Evolutionary conservation across 2,329 filamentous ascomycete genomes (phyloP).

Genomic region (Geosmithia putterillii): DNA sequence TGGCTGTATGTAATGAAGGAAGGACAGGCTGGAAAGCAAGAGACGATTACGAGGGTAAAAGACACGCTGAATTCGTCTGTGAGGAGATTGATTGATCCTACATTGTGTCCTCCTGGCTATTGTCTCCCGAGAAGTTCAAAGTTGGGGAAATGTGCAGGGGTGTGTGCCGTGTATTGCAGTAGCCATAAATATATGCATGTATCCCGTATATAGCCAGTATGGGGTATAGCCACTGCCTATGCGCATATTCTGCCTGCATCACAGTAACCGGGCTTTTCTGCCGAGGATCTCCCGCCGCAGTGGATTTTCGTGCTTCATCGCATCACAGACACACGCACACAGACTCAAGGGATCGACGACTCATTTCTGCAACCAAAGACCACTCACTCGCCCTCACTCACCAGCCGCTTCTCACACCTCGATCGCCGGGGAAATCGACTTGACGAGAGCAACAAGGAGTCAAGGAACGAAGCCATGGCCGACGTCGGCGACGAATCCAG

Average conservation of each 20-base stretch:
- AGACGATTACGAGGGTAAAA: neutral
- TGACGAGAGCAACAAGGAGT: neutral
- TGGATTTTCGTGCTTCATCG: neutral
- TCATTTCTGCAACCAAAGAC: neutral
- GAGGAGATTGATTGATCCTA: neutral
- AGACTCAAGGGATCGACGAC: neutral
- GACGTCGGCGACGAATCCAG: conserved; percentile 64
- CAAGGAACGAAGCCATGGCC: conserved; percentile 48
- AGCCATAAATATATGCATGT: neutral
- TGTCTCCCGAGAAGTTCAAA: neutral
- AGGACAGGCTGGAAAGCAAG: neutral
- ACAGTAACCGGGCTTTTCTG: neutral
- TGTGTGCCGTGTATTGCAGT: neutral
- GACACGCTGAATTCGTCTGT: too few species aligned
- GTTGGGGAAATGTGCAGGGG: neutral
- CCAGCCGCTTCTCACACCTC: neutral
- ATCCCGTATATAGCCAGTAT: neutral
- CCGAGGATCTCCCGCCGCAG: neutral
- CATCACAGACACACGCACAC: neutral
- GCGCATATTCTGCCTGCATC: neutral
- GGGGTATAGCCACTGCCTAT: conserved; percentile 1
- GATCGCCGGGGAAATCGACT: neutral
- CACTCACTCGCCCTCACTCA: neutral
- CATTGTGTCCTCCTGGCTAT: neutral
- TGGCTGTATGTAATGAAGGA: conserved; percentile 4